A percentile compares a stretch with the other conserved stretches of the same genome.
Evolutionary conservation across 2,329 filamentous ascomycete species (phyloP).

Genomic region (Venturia nashicola): DNA sequence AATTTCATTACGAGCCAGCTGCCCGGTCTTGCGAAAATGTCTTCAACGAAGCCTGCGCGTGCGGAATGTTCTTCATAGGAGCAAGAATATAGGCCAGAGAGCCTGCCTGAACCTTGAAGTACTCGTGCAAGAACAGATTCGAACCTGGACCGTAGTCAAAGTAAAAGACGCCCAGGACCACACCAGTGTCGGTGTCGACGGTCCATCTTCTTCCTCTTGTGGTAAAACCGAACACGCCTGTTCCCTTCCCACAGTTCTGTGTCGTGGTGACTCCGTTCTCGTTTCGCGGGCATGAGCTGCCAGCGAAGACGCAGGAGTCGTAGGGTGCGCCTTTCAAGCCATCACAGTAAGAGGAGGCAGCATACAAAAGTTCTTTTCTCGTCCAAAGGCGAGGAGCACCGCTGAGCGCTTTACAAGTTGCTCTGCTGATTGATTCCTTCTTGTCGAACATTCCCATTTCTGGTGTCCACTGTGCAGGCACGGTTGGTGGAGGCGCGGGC

Average conservation of each 20-base stretch:
- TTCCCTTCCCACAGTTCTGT: conserved; percentile 2
- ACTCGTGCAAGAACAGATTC: conserved; percentile 7
- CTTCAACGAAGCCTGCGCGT: conserved; percentile 1
- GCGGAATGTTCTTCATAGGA: conserved; percentile 7
- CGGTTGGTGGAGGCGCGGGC: conserved; percentile 4
- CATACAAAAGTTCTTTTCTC: conserved; percentile 9
- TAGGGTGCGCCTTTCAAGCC: conserved; percentile 3
- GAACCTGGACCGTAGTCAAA: conserved; percentile 6
- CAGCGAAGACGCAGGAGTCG: conserved; percentile 7
- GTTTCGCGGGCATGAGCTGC: conserved; percentile 4
- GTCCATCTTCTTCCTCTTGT: conserved; percentile 5
- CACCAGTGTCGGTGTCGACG: conserved; percentile 8
- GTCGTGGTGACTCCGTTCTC: conserved; percentile 10
- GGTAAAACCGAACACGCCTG: conserved; percentile 8
- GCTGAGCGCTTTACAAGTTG: conserved; percentile 4
- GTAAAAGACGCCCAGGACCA: conserved; percentile 8
- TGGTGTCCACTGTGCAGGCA: conserved; percentile 3
- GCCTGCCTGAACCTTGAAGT: conserved; percentile 8
- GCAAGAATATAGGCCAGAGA: conserved; percentile 3
- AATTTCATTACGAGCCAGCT: not conserved
- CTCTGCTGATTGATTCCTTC: not conserved
- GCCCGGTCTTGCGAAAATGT: not conserved
- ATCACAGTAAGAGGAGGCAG: conserved; percentile 5
- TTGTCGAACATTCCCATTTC: not conserved
- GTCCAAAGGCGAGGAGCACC: conserved; percentile 5